phyloP scores from a whole-genome alignment of 768 basidiomycete species.

The Psilocybe azurescens region DNA sequence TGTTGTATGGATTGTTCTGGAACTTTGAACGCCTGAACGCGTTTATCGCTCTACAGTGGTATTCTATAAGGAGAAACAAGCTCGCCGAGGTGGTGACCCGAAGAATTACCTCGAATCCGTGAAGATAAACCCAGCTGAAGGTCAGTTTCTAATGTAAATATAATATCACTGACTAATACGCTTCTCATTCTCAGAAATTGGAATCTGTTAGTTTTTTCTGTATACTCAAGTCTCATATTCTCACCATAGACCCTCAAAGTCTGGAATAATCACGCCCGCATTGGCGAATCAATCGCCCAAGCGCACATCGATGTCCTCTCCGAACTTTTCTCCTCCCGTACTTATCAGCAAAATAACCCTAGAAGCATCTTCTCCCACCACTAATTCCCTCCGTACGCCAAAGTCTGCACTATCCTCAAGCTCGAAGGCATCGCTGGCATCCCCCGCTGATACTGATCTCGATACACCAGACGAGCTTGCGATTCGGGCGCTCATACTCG shows the following conservation, averaged over 20 bases:
- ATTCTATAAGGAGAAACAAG: conserved; percentile 77
- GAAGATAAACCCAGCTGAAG: conserved; percentile 73
- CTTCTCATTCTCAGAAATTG: conserved; percentile 54
- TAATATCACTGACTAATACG: neutral
- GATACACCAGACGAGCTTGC: conserved; percentile 77
- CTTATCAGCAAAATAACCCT: neutral
- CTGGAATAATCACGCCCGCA: conserved; percentile 80
- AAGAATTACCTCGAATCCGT: conserved; percentile 57
- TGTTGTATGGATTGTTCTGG: neutral
- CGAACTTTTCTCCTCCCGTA: conserved; percentile 53
- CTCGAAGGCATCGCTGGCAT: conserved; percentile 17
- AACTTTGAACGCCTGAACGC: neutral
- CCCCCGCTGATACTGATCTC: conserved; percentile 42
- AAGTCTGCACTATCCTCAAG: conserved; percentile 35
- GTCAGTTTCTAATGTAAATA: conserved; percentile 38
- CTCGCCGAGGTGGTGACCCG: conserved; percentile 55
- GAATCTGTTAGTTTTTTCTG: conserved; percentile 57
- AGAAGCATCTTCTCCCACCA: conserved; percentile 9
- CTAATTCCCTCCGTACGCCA: conserved; percentile 17
- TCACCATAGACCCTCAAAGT: conserved; percentile 43
- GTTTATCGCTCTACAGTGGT: conserved; percentile 49
- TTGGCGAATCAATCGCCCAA: conserved; percentile 55
- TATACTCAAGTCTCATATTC: neutral
- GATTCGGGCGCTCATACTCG: conserved; percentile 70
- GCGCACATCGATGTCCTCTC: conserved; percentile 64